Conservation (phyloP, 2,329 filamentous ascomycete species). For the Bisporella sp. region DNA sequence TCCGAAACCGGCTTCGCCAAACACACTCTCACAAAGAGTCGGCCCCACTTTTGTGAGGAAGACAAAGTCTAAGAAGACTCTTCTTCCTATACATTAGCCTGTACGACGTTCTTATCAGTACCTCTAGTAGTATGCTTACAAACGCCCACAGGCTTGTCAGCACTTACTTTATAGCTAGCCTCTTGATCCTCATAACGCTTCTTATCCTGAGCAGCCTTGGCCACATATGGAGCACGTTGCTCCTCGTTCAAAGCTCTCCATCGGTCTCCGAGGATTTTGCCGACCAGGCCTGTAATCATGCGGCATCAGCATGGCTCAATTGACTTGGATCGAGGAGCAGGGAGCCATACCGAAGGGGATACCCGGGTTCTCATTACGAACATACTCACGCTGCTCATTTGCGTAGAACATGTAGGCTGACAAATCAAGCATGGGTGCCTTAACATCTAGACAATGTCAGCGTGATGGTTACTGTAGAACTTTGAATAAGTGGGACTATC, state of each 20-base stretch:
- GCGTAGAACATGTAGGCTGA: constrained; percentile 99
- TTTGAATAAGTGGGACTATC: no score
- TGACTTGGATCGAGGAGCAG: background rate
- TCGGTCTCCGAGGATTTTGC: constrained; percentile 95
- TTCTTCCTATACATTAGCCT: no score
- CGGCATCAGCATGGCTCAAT: constrained; percentile 6
- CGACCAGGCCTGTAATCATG: constrained; percentile 66
- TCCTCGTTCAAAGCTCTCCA: constrained; percentile 96
- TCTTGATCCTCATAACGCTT: constrained; percentile 77
- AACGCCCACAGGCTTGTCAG: no score
- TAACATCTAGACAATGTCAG: constrained; percentile 63
- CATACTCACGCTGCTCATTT: constrained; percentile 97
- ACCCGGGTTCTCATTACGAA: constrained; percentile 95
- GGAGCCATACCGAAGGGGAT: constrained; percentile 77
- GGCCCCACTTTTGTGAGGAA: no score
- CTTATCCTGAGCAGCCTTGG: constrained; percentile 95
- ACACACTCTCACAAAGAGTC: no score
- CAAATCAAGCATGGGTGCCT: constrained; percentile 97
- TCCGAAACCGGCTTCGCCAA: no score
- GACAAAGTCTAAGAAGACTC: no score
- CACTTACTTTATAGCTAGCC: no score
- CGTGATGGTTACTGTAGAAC: no score
- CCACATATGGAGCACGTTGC: constrained; percentile 89
- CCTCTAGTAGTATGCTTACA: no score
- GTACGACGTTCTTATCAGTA: no score